phyloP scores from a whole-genome alignment of 2,329 filamentous ascomycete species.

The Nigrospora oryzae region DNA sequence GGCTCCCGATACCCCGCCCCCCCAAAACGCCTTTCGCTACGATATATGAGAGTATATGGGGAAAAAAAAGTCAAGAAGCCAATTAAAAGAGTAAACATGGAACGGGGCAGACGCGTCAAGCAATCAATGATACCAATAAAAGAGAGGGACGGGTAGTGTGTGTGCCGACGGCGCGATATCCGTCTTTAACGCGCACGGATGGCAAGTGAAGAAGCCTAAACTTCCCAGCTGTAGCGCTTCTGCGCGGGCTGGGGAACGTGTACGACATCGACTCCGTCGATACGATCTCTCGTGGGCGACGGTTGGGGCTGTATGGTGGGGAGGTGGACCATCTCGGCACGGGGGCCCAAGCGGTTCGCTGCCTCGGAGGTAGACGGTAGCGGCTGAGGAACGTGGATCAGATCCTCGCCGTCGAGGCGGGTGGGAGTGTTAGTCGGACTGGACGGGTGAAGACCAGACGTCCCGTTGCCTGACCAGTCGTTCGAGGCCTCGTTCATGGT shows the following conservation, averaged over 20 bases:
- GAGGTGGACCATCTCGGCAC: constrained; percentile 3
- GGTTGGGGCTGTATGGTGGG: constrained; percentile 5
- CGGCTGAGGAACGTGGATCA: constrained; percentile 4
- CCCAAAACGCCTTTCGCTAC: too few relatives aligned
- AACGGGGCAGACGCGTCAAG: background rate
- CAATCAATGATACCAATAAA: too few relatives aligned
- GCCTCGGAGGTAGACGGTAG: background rate
- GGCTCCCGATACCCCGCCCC: too few relatives aligned
- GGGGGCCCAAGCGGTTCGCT: background rate
- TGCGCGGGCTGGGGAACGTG: constrained; percentile 22
- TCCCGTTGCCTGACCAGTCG: constrained; percentile 9
- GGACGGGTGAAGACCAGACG: background rate
- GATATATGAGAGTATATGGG: too few relatives aligned
- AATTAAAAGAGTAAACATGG: background rate
- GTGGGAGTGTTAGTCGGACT: background rate
- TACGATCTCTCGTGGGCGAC: constrained; percentile 7
- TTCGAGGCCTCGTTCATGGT: constrained; percentile 38
- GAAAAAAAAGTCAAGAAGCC: too few relatives aligned
- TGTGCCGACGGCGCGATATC: background rate
- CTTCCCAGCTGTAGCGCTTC: constrained; percentile 24
- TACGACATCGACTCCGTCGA: constrained; percentile 20
- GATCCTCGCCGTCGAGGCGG: constrained; percentile 1
- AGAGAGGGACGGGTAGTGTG: background rate
- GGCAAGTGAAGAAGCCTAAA: background rate
- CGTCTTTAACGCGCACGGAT: too few relatives aligned